These are phyloP conservation scores for Candida hispaniensis DNA, from an alignment of 805 yeast genomes.

Conservation along the genomic window DNA sequence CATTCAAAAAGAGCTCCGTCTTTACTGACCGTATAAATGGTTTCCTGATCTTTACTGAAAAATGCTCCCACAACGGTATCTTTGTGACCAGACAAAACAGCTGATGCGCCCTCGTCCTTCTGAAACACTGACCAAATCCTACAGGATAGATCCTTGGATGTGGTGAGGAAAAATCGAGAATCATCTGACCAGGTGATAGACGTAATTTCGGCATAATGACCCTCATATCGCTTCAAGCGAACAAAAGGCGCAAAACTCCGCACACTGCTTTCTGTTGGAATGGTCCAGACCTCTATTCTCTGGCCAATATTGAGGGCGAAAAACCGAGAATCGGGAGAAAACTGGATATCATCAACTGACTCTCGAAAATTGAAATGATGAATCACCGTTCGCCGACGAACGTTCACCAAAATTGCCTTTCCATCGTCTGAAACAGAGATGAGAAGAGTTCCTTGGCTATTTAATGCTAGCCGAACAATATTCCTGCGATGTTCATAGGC, in stretches of 20 bases:
- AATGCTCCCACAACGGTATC: constrained; percentile 83
- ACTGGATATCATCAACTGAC: constrained; percentile 58
- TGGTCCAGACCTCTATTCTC: constrained; percentile 85
- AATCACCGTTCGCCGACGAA: constrained; percentile 67
- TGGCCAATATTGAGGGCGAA: constrained; percentile 81
- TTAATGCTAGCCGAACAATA: constrained; percentile 67
- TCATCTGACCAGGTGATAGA: constrained; percentile 84
- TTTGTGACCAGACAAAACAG: constrained; percentile 84
- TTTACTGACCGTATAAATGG: constrained; percentile 79
- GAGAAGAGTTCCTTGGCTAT: constrained; percentile 68
- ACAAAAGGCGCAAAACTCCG: constrained; percentile 95
- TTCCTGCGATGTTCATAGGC: constrained; percentile 87
- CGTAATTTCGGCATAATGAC: constrained; percentile 76
- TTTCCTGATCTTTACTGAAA: constrained; percentile 78
- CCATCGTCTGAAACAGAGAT: constrained; percentile 85
- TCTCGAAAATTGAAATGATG: constrained; percentile 93
- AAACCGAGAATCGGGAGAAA: constrained; percentile 78
- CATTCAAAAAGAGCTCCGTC: constrained; percentile 92
- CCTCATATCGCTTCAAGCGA: constrained; percentile 80
- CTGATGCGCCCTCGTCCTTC: constrained; percentile 63
- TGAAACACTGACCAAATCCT: constrained; percentile 68
- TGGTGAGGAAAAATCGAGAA: constrained; percentile 73
- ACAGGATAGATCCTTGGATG: constrained; percentile 85
- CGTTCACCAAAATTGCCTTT: constrained; percentile 83
- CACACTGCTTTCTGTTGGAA: constrained; percentile 71